These are phyloP conservation scores for Agastache rugosa DNA, from an alignment of 257 asterid species.

Conservation along the genomic window DNA sequence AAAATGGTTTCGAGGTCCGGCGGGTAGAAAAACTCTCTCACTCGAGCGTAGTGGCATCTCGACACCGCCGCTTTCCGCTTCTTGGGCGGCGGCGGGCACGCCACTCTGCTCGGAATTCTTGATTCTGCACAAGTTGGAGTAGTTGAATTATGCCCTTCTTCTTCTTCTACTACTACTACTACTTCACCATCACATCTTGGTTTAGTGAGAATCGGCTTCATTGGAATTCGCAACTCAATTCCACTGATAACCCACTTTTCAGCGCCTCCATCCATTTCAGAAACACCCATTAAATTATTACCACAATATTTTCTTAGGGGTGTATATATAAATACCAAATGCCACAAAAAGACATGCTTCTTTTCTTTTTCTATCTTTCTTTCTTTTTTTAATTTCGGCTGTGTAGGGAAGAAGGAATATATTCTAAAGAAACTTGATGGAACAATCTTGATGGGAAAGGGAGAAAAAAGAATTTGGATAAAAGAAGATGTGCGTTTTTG, in stretches of 20 bases:
- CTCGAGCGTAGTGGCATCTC: slow-evolving; percentile 28
- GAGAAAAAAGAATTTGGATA: slow-evolving; percentile 19
- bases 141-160: background rate
- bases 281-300: slow-evolving; percentile 34
- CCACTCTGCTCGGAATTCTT: slow-evolving; percentile 41
- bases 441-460: slow-evolving; percentile 31
- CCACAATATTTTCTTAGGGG: background rate
- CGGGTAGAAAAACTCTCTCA: slow-evolving; percentile 41
- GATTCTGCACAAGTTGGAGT: slow-evolving; percentile 52
- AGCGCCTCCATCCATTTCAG: slow-evolving; percentile 35
- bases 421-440: slow-evolving; percentile 38
- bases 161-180: slow-evolving; percentile 27
- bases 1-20: slow-evolving; percentile 52
- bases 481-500: background rate
- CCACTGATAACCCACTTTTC: slow-evolving; percentile 53
- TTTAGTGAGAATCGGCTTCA: slow-evolving; percentile 44
- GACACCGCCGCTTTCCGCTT: slow-evolving; percentile 43
- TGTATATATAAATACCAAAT: slow-evolving; percentile 40
- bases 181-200: background rate
- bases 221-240: slow-evolving; percentile 40
- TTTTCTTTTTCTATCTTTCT: background rate
- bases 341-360: slow-evolving; percentile 2
- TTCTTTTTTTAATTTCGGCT: background rate
- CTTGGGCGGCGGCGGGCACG: slow-evolving; percentile 56
- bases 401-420: slow-evolving; percentile 42